Evolutionary conservation across 495 filamentous ascomycete genomes (phyloP).

Genomic region (Astrothelium macrocarpum): DNA sequence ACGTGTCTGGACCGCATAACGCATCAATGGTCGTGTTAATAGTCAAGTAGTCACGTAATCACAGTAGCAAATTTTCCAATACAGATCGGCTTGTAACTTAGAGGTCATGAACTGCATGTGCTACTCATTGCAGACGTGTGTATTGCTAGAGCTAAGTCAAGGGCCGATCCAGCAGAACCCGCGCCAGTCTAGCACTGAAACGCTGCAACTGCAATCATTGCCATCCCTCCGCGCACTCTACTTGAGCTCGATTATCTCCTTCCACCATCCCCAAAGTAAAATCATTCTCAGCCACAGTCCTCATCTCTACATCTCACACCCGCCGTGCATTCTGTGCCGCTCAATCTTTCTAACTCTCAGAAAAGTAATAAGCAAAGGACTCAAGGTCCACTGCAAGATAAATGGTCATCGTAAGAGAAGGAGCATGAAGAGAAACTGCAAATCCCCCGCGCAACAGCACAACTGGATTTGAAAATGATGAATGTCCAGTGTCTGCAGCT

Average conservation of each 20-base stretch:
- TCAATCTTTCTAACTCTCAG: neutral
- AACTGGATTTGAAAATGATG: neutral
- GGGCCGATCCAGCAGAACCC: slow-evolving; percentile 3
- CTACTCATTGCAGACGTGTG: neutral
- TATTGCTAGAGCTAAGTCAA: slow-evolving; percentile 6
- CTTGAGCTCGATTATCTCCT: neutral
- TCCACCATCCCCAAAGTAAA: neutral
- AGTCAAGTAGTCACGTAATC: no score
- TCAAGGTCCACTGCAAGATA: neutral
- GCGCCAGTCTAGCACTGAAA: neutral
- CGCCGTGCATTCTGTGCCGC: no score
- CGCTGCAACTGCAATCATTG: neutral
- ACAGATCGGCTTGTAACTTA: no score
- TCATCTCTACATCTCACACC: neutral
- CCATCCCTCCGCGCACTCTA: neutral
- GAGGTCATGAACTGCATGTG: neutral
- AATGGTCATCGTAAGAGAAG: neutral
- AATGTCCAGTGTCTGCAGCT: neutral
- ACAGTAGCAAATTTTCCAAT: no score
- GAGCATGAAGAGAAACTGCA: neutral
- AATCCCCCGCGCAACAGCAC: neutral
- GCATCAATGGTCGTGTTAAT: neutral
- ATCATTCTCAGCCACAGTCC: neutral
- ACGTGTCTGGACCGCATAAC: neutral
- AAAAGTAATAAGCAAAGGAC: neutral